These are phyloP conservation scores for Coniochaeta ligniaria DNA, from an alignment of 2,329 filamentous ascomycete species.

Conservation along the genomic window DNA sequence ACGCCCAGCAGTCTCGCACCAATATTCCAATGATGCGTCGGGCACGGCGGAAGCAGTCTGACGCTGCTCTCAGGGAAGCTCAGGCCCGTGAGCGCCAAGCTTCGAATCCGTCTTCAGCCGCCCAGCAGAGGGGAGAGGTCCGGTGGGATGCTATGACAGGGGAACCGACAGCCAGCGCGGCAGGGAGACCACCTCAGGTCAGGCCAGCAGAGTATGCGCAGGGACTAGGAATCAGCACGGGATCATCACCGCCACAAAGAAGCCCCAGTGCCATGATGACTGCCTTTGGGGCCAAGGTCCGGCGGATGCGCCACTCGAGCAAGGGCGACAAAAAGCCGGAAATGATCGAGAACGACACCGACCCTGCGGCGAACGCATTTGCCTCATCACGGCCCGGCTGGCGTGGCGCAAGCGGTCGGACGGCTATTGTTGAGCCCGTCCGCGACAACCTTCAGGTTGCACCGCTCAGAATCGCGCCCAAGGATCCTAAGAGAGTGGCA, in stretches of 20 bases:
- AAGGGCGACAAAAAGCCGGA: slow-evolving; percentile 10
- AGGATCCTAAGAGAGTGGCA: slow-evolving; percentile 35
- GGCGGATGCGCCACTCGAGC: slow-evolving; percentile 29
- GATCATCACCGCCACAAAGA: slow-evolving; percentile 18
- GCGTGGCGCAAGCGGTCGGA: slow-evolving; percentile 66
- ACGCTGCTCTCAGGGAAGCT: slow-evolving; percentile 31
- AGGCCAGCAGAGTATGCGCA: slow-evolving; percentile 44
- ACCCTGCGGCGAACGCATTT: slow-evolving; percentile 27
- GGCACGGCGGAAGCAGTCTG: slow-evolving; percentile 37
- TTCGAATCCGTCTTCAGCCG: neutral
- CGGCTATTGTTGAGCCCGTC: slow-evolving; percentile 55
- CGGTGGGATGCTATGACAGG: slow-evolving; percentile 62
- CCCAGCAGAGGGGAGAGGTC: slow-evolving; percentile 28
- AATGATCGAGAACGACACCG: slow-evolving; percentile 13
- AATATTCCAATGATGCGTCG: slow-evolving; percentile 47
- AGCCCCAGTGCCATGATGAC: slow-evolving; percentile 19
- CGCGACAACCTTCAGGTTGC: slow-evolving; percentile 50
- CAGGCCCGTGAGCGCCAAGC: slow-evolving; percentile 28
- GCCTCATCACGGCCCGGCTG: slow-evolving; percentile 48
- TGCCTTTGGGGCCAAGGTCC: slow-evolving; percentile 37
- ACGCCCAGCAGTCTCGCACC: slow-evolving; percentile 21
- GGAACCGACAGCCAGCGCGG: slow-evolving; percentile 51
- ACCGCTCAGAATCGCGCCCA: slow-evolving; percentile 49
- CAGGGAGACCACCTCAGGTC: slow-evolving; percentile 48
- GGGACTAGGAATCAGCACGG: slow-evolving; percentile 21